Evolutionary conservation across 192 early-diverging fungal species (phyloP), one percentile per base, ranked within the genome.

Genomic region (Nowakowskiella sp.): DNA sequence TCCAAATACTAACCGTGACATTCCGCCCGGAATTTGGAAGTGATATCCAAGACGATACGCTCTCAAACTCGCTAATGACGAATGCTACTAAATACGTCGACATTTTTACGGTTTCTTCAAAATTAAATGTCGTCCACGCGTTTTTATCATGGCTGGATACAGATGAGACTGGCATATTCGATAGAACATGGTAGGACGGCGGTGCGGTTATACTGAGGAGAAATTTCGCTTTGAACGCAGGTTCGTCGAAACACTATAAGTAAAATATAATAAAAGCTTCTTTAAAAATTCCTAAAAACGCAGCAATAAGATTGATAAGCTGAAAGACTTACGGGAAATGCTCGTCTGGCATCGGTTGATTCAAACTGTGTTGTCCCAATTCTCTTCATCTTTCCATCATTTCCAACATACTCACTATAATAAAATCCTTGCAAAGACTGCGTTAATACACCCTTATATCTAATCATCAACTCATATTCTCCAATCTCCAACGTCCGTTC

Each of bases 191-290:
- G 46, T 65, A 62, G 1, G 49, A 58, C n/a, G 51, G 48, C 8
- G 46, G 50, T 6, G 61, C 74, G 2, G 56, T 60, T 13, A 82
- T 51, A 2, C 63, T 68, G 47, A 82, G 51, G 1, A 65, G 58
- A 51, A 83, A 82, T 4, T 61, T 61, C 16, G 80, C 71, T 43
- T 82, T 82, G 51, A 80, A 61, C 16, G 66, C 66, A 9, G 80
- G 80, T 63, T 82, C 72, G 39, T 55, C 60, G 23, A 58, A 51
- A 42, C 55, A 67, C 10, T n/a, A n/a, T n/a, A n/a, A n/a, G n/a
- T n/a, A n/a, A n/a, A n/a, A n/a, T n/a, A n/a, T n/a, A n/a, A n/a
- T n/a, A n/a, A n/a, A n/a, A n/a, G n/a, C n/a, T n/a, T n/a, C 13
- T 13, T 47, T 47, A 13, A 34, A 10, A 7, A 10, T 47, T 7